phyloP scores from a whole-genome alignment of 208 protist genomes.

The Porcisia deanei region DNA sequence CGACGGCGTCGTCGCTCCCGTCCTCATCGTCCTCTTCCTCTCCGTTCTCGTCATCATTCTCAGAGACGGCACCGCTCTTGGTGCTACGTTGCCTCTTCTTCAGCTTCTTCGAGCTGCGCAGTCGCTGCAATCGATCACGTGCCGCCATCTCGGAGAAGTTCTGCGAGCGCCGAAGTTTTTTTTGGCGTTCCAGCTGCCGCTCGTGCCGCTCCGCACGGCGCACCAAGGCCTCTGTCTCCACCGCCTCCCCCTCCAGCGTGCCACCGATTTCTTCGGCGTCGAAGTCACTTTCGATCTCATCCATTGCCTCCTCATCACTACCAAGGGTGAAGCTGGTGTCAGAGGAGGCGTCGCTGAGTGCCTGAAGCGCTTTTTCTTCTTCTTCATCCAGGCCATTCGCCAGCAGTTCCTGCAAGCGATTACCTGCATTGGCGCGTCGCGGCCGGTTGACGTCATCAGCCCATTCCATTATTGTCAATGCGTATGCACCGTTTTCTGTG shows the following conservation, averaged over 20 bases:
- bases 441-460: constrained; percentile 38
- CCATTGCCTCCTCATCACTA: constrained; percentile 62
- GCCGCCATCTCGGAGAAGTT: constrained; percentile 22
- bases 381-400: constrained; percentile 66
- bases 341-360: constrained; percentile 41
- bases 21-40: constrained; percentile 8
- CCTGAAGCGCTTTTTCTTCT: constrained; percentile 57
- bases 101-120: not conserved
- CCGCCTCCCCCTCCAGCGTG: constrained; percentile 28
- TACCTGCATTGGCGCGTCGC: constrained; percentile 72
- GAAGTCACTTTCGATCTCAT: constrained; percentile 81
- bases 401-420: constrained; percentile 60
- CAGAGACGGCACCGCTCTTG: constrained; percentile 1
- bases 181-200: constrained; percentile 28
- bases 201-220: constrained; percentile 56
- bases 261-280: constrained; percentile 58
- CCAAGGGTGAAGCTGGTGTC: constrained; percentile 65
- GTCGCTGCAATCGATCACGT: constrained; percentile 10
- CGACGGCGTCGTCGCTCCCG: constrained; percentile 9
- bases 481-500: not conserved
- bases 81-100: not conserved
- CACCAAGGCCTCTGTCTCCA: constrained; percentile 58
- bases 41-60: constrained; percentile 2
- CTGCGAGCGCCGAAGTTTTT: constrained; percentile 30
- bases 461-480: constrained; percentile 33